A percentile compares a stretch with the other conserved stretches of the same genome.
These are phyloP conservation scores for Penicillium pulvis DNA, from an alignment of 495 filamentous ascomycete genomes.

Conservation along the genomic window DNA sequence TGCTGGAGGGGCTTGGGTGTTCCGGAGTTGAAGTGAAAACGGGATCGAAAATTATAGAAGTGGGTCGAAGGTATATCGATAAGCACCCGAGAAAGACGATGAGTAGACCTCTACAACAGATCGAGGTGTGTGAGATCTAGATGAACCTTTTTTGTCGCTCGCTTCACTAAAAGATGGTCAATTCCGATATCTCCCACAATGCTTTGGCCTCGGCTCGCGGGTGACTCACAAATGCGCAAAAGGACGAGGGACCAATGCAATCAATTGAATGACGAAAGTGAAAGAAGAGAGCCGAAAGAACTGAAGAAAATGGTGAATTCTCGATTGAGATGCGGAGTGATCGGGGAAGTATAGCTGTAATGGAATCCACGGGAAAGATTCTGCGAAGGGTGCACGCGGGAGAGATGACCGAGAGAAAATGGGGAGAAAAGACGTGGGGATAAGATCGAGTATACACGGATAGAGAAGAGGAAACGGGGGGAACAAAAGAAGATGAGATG, in stretches of 20 bases:
- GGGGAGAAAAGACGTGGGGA: constrained; percentile 12
- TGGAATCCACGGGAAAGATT: constrained; percentile 6
- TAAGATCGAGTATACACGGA: constrained; percentile 11
- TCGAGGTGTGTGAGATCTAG: constrained; percentile 15
- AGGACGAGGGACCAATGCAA: constrained; percentile 28
- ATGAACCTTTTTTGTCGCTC: constrained; percentile 19
- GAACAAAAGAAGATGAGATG: constrained; percentile 24
- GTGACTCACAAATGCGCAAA: constrained; percentile 41
- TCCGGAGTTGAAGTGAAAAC: background rate
- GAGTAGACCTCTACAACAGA: background rate
- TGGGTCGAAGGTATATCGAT: background rate
- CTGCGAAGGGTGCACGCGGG: constrained; percentile 3
- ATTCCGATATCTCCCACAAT: constrained; percentile 10
- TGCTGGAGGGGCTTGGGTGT: constrained; percentile 12
- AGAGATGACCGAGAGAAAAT: background rate
- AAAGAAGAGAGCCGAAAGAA: constrained; percentile 12
- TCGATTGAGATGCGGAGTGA: constrained; percentile 18
- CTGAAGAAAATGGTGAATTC: constrained; percentile 14
- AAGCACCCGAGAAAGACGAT: background rate
- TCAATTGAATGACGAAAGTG: constrained; percentile 27
- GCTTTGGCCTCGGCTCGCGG: background rate
- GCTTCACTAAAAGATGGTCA: constrained; percentile 26
- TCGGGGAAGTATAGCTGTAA: constrained; percentile 25
- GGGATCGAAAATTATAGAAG: constrained; percentile 5
- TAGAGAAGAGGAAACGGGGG: constrained; percentile 15